These are phyloP conservation scores for Jatropha podagrica DNA, from an alignment of 441 rosid species.

Conservation along the genomic window DNA sequence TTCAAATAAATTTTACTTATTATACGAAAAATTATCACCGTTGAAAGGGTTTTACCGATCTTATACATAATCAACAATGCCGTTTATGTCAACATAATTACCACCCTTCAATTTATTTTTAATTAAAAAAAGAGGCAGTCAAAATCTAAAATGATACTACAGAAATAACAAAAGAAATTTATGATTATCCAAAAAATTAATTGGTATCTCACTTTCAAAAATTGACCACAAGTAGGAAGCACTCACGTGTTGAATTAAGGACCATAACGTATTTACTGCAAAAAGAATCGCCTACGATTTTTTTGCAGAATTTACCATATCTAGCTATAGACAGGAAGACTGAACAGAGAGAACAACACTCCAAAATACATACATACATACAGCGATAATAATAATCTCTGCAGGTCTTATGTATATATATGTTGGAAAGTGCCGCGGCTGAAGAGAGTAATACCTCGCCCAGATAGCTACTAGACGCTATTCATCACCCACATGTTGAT, in stretches of 20 bases:
- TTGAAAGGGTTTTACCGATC: too few relatives aligned
- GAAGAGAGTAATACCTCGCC: neutral
- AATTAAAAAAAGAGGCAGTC: too few relatives aligned
- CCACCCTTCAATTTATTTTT: too few relatives aligned
- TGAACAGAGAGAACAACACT: neutral
- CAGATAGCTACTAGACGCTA: neutral
- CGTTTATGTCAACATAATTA: too few relatives aligned
- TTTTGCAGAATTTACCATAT: neutral
- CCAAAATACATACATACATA: neutral
- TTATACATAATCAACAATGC: too few relatives aligned
- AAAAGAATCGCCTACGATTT: neutral
- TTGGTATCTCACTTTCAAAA: neutral
- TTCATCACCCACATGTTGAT: neutral
- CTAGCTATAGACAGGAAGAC: neutral
- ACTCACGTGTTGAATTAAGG: neutral
- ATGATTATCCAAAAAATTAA: too few relatives aligned
- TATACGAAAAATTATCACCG: too few relatives aligned
- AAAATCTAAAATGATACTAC: too few relatives aligned
- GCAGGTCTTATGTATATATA: neutral
- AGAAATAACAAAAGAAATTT: too few relatives aligned
- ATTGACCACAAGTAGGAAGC: neutral
- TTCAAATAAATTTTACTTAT: too few relatives aligned
- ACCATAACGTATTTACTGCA: slow-evolving; percentile 3
- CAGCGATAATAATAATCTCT: too few relatives aligned
- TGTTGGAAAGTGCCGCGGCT: neutral